Evolutionary conservation across 768 basidiomycete species (phyloP).

Genomic region (Kwoniella sp.): DNA sequence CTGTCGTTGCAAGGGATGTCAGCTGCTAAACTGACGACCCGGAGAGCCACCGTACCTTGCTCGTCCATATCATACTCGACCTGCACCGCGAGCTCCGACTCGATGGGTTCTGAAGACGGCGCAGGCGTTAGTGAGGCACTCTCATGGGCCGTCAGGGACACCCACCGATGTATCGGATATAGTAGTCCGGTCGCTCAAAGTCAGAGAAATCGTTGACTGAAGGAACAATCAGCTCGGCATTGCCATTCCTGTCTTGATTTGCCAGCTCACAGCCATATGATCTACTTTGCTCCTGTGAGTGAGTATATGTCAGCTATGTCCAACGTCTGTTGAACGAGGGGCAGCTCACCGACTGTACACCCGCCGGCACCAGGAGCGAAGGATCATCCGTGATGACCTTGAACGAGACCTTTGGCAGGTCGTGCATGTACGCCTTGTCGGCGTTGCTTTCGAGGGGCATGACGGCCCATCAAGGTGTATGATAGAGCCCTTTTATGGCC

Average conservation of each 20-base stretch:
- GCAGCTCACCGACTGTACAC: conserved; percentile 30
- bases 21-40: background rate
- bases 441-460: conserved; percentile 36
- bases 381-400: conserved; percentile 38
- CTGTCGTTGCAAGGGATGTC: conserved; percentile 52
- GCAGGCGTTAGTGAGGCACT: background rate
- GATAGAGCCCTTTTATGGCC: too few relatives aligned
- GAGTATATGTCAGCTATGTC: conserved; percentile 1
- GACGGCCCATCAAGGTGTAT: conserved; percentile 9
- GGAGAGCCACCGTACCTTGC: conserved; percentile 61
- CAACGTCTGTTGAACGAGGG: conserved; percentile 2
- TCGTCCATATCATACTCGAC: conserved; percentile 99
- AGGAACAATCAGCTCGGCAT: background rate
- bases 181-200: conserved; percentile 73
- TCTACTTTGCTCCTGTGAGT: conserved; percentile 31
- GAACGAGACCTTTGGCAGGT: conserved; percentile 45
- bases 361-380: conserved; percentile 19
- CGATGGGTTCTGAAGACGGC: conserved; percentile 67
- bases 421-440: conserved; percentile 31
- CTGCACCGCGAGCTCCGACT: conserved; percentile 82
- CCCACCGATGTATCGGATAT: conserved; percentile 85
- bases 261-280: conserved; percentile 36
- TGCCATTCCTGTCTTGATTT: too few relatives aligned
- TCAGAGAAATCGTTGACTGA: conserved; percentile 51
- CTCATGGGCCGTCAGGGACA: conserved; percentile 1